phyloP scores from a whole-genome alignment of 495 filamentous ascomycete genomes.

The Poronia punctata region DNA sequence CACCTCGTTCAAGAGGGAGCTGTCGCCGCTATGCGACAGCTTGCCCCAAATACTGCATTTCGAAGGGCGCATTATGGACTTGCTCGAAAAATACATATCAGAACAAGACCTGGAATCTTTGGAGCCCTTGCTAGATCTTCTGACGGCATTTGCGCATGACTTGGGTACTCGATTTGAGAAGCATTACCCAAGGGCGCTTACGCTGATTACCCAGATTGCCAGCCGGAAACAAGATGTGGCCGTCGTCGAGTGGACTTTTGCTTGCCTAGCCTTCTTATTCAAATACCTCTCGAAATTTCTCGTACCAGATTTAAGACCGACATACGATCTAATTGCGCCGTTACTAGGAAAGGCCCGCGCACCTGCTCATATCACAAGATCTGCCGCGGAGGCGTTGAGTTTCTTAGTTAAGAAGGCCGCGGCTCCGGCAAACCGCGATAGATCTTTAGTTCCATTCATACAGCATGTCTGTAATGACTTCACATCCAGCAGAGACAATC shows the following conservation, averaged over 20 bases:
- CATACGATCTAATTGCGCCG: conserved; percentile 75
- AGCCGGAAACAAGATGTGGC: conserved; percentile 52
- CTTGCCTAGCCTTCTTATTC: conserved; percentile 88
- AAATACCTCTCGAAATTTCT: conserved; percentile 88
- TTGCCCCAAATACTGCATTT: conserved; percentile 87
- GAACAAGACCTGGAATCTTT: conserved; percentile 65
- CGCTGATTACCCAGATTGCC: conserved; percentile 52
- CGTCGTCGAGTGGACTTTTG: conserved; percentile 94
- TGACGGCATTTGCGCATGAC: conserved; percentile 88
- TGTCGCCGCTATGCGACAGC: conserved; percentile 73
- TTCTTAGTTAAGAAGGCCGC: conserved; percentile 88
- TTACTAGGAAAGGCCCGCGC: conserved; percentile 77
- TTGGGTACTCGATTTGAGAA: conserved; percentile 82
- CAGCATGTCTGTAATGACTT: conserved; percentile 64
- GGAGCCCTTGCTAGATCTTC: conserved; percentile 76
- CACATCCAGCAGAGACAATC: conserved; percentile 40
- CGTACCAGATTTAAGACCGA: conserved; percentile 74
- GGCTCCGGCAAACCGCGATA: conserved; percentile 62
- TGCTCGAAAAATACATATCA: conserved; percentile 71
- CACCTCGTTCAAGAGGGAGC: conserved; percentile 61
- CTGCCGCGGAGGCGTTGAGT: conserved; percentile 90
- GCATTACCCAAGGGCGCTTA: conserved; percentile 66
- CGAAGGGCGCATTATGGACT: conserved; percentile 72
- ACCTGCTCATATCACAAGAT: conserved; percentile 77
- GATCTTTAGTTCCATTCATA: conserved; percentile 61